Base-by-base conservation (phyloP, 306 rosid genomes). In the Dryas drummondii region DNA sequence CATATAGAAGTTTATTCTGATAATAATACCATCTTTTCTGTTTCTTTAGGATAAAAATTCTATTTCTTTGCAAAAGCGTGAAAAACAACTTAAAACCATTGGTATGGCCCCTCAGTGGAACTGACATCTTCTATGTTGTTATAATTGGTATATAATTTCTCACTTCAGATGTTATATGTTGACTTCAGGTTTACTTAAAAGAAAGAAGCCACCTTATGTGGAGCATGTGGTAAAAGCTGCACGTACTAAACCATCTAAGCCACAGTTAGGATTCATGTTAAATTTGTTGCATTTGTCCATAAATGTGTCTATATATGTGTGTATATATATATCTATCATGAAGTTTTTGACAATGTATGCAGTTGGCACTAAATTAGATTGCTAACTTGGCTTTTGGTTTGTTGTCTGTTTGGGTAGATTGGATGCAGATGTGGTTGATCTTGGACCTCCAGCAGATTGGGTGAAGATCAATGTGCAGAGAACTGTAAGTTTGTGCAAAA, bases 401-500 rank as follows among this genome's bases (percentile, higher is more conserved):
- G 64, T 78, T 60, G 40, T 82, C 47, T 75, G 50, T 40, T 62
- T 86, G 82, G 42, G 59, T 73, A 96, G 99, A 78, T 84, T 92
- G 92, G 99, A 92, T 17, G 83, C 87, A 16, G 73, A 88, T 19
- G 98, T 96, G 69, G 83, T 86, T 77, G 98, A 96, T 68, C 78
- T 92, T 66, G 98, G 99, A 79, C 90, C 91, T 75, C 97, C 99
- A 46, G 99, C 99, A 7, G 98, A 96, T 78, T 96, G 99, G 99
- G 99, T 96, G 72, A 96, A 92, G 86, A 81, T 96, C 79, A 96
- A 92, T 74, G 98, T 96, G 79, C 99, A 86, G 80, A 90, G 80
- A 91, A 92, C 94, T 74, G 99, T 96, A 74, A 86, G 99, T 83
- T 81, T 77, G 67, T 67, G 12, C 50, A 55, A 11, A 13, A 53